Percentiles rank a stretch among this genome's conserved stretches.
These are phyloP conservation scores for Arachnopeziza araneosa DNA, from an alignment of 2,329 filamentous ascomycete species.

Conservation along the genomic window DNA sequence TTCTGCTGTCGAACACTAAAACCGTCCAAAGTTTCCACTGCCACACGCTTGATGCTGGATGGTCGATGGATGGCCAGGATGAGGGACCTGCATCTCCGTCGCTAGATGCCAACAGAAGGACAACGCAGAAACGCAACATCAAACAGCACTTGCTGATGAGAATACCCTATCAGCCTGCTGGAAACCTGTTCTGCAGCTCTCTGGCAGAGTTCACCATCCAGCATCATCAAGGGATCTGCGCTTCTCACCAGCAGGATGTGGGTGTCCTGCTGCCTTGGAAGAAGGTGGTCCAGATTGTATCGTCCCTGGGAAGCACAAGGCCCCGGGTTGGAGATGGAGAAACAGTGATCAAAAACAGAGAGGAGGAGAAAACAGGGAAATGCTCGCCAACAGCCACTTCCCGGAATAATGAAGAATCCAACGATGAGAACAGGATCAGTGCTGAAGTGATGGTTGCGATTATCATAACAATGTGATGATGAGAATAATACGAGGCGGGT, in stretches of 20 bases:
- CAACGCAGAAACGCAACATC: background rate
- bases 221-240: background rate
- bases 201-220: background rate
- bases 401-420: no score
- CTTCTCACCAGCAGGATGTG: background rate
- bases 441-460: no score
- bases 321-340: no score
- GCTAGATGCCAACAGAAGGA: background rate
- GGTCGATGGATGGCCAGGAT: background rate
- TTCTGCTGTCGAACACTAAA: background rate
- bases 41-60: background rate
- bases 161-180: background rate
- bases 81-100: background rate
- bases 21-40: background rate
- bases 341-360: no score
- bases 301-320: no score
- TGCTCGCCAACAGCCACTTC: no score
- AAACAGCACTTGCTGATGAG: background rate
- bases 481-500: no score
- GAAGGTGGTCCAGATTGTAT: no score
- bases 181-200: background rate
- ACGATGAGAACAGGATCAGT: no score
- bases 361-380: no score
- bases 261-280: background rate
- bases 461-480: no score